These are phyloP conservation scores for Metschnikowia cerradonensis DNA, from an alignment of 805 yeast genomes.

Conservation along the genomic window DNA sequence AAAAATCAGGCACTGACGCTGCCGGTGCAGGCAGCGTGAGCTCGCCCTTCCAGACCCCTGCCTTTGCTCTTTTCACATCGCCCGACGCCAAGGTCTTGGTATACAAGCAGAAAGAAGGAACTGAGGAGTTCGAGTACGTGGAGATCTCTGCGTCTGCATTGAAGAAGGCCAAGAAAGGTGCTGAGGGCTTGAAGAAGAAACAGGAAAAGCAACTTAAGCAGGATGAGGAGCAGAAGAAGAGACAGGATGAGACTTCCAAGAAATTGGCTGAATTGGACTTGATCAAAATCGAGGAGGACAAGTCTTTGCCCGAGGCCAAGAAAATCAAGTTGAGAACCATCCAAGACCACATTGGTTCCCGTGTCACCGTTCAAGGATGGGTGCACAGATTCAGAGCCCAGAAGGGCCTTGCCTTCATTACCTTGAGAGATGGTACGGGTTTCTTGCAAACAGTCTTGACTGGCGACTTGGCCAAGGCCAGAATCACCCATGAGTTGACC, in stretches of 20 bases:
- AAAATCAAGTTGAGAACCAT: constrained; percentile 61
- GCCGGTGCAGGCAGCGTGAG: constrained; percentile 59
- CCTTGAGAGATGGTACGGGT: constrained; percentile 94
- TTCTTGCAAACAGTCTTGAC: constrained; percentile 79
- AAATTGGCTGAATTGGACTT: constrained; percentile 71
- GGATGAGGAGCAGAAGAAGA: constrained; percentile 59
- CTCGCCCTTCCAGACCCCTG: constrained; percentile 75
- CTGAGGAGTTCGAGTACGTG: constrained; percentile 50
- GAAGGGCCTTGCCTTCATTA: constrained; percentile 86
- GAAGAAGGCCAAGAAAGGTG: constrained; percentile 95
- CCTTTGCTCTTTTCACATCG: constrained; percentile 62
- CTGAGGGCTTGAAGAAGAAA: constrained; percentile 83
- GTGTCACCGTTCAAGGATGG: constrained; percentile 91
- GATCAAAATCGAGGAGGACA: constrained; percentile 71
- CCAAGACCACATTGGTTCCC: constrained; percentile 52
- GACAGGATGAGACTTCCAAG: constrained; percentile 57
- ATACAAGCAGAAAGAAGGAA: constrained; percentile 56
- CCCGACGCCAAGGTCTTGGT: constrained; percentile 58
- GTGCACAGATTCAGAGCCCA: constrained; percentile 90
- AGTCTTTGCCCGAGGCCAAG: constrained; percentile 63
- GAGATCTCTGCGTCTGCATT: constrained; percentile 87
- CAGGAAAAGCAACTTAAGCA: constrained; percentile 60
- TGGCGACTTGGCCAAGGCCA: constrained; percentile 91
- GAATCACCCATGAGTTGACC: constrained; percentile 79
- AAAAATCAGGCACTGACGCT: constrained; percentile 62